Evolutionary conservation across 140 eudicot genomes (phyloP).

Genomic region (Stevia rebaudiana): DNA sequence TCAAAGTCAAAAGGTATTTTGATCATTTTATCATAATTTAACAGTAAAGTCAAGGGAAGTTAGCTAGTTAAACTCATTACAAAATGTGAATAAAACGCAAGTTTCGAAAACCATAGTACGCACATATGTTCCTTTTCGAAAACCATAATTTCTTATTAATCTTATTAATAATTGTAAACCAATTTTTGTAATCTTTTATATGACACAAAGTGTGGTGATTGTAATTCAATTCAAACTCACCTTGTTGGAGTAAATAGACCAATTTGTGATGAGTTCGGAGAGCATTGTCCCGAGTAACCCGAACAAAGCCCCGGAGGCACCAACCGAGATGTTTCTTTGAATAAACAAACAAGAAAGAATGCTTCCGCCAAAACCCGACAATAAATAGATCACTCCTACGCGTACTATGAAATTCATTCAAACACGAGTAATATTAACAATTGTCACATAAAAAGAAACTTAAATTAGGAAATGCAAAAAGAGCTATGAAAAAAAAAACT

Average conservation of each 20-base stretch:
- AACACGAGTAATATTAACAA: neutral
- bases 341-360: conserved; percentile 54
- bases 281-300: conserved; percentile 92
- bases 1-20: too few relatives aligned
- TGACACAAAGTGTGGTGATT: neutral
- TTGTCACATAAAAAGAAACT: neutral
- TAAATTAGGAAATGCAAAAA: neutral
- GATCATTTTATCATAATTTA: too few relatives aligned
- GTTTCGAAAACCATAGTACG: too few relatives aligned
- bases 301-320: conserved; percentile 89
- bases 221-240: conserved; percentile 13
- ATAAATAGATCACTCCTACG: conserved; percentile 60
- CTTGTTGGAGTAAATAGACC: conserved; percentile 79
- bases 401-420: conserved; percentile 47
- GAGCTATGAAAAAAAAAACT: neutral
- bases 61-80: too few relatives aligned
- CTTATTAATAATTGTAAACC: neutral
- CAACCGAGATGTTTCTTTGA: conserved; percentile 54
- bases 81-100: too few relatives aligned
- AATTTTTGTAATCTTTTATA: neutral
- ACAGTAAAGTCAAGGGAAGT: too few relatives aligned
- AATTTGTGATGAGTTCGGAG: conserved; percentile 72
- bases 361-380: conserved; percentile 87
- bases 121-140: too few relatives aligned
- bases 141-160: too few relatives aligned